These are phyloP conservation scores for Actinomortierella ambigua DNA, from an alignment of 371 early-diverging fungal genomes.

Conservation along the genomic window DNA sequence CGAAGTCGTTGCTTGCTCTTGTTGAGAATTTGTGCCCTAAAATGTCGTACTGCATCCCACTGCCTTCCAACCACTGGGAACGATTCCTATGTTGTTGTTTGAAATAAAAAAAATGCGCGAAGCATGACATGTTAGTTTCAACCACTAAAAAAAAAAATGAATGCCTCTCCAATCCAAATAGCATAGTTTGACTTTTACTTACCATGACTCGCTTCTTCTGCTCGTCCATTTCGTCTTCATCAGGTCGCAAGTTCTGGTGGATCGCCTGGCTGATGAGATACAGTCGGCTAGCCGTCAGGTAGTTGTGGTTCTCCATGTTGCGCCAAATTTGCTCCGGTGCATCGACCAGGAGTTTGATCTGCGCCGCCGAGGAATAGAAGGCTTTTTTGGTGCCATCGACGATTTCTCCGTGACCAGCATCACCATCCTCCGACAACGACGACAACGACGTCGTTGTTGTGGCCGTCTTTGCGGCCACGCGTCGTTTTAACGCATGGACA, in stretches of 20 bases:
- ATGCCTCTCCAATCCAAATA: conserved; percentile 10
- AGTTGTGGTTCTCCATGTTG: conserved; percentile 71
- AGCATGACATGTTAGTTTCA: no score
- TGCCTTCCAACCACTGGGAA: conserved; percentile 86
- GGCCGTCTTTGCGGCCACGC: conserved; percentile 39
- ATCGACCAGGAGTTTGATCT: conserved; percentile 84
- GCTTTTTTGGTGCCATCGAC: conserved; percentile 61
- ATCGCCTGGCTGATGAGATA: conserved; percentile 72
- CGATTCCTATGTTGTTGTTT: conserved; percentile 48
- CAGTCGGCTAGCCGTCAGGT: conserved; percentile 73
- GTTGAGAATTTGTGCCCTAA: conserved; percentile 74
- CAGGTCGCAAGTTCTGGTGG: conserved; percentile 63
- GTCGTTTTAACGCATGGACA: conserved; percentile 54
- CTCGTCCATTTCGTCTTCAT: conserved; percentile 30
- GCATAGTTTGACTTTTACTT: no score
- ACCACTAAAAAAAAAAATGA: conserved; percentile 1
- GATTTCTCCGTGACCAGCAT: background rate
- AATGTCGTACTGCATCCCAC: conserved; percentile 84
- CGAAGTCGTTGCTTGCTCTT: conserved; percentile 46
- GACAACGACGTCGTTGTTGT: no score
- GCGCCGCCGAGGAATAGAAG: conserved; percentile 74
- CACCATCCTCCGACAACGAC: background rate
- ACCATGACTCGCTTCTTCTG: conserved; percentile 35
- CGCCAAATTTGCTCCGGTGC: conserved; percentile 91
- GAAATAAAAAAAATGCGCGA: background rate